Conservation (phyloP, 768 basidiomycete genomes). For the Lactifluus echinatus region DNA sequence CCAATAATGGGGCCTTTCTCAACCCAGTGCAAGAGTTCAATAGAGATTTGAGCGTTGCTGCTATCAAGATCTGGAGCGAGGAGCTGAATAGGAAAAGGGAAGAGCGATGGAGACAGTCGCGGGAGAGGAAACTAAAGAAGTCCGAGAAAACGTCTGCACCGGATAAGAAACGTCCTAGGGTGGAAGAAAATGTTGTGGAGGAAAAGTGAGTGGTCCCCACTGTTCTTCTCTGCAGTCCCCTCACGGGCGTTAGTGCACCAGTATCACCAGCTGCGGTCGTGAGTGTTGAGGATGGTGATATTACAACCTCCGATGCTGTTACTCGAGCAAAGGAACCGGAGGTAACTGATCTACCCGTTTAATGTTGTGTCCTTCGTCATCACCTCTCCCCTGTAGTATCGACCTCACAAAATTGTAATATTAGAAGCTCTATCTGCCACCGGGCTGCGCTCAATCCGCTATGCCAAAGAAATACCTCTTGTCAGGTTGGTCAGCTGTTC, state of each 20-base stretch:
- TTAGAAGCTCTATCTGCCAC: conserved; percentile 95
- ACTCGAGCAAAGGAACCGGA: conserved; percentile 8
- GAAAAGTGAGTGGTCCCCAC: background rate
- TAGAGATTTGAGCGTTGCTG: conserved; percentile 85
- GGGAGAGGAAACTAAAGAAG: conserved; percentile 40
- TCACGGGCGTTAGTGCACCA: conserved; percentile 9
- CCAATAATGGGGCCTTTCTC: conserved; percentile 77
- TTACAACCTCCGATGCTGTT: background rate
- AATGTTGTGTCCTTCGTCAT: background rate
- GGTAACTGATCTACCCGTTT: background rate
- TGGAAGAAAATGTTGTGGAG: background rate
- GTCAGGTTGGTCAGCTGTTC: conserved; percentile 50
- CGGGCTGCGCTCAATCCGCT: conserved; percentile 90
- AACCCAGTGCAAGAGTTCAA: conserved; percentile 99
- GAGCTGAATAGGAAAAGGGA: conserved; percentile 54
- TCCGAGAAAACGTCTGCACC: conserved; percentile 24
- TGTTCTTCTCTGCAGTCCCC: background rate
- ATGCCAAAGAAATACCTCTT: conserved; percentile 92
- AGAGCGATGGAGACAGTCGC: conserved; percentile 45
- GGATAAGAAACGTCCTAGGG: conserved; percentile 18
- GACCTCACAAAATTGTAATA: conserved; percentile 60
- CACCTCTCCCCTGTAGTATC: conserved; percentile 33
- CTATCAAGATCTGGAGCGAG: conserved; percentile 86
- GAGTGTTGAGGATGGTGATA: background rate
- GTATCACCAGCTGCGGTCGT: background rate